Evolutionary conservation across 2,329 filamentous ascomycete genomes (phyloP), one percentile per base, ranked within the genome.

Genomic region (Clonostachys chloroleuca): DNA sequence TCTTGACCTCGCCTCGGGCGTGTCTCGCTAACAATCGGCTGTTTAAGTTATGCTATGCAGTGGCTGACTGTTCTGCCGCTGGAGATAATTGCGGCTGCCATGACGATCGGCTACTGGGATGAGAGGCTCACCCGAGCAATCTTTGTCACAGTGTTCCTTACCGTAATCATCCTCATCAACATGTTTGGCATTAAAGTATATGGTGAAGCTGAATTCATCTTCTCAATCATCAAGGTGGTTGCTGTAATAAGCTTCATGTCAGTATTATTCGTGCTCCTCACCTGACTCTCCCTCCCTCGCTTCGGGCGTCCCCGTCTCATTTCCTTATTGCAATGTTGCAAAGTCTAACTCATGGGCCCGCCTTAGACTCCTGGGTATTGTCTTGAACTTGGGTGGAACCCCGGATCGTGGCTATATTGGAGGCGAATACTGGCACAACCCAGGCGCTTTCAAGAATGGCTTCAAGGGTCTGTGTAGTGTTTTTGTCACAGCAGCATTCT

Each of bases 191-290:
- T 96, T 52, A 88, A 87, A 60, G 89, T 87, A 24, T 96, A 95
- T 56, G 91, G 90, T 59, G 91, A 95, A 65, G 89, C 89, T 14
- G 91, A 96, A 59, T 95, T 95, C 55, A 72, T 91, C 48, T 94
- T 95, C 61, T 87, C 89, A 34, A 82, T 92, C 45, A 74, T 96
- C 69, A 96, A 96, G 63, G 82, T 96, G 44, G 74, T 86, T 40
- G 90, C 92, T 33, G 83, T 96, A 8, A 85, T 96, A 53, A 89
- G 88, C 45, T 95, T 95, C 68, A 92, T 95, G 85, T 87, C 67
- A 71, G 83, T 69, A 16, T 6, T 35, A 16, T 30, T 4, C 24
- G 3, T 30, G 24, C 24, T 10, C 24, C 1, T 30, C 24, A 30
- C 17, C n/a, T 13, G 17, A 17, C 8, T 86, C 9, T n/a, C 45